Evolutionary conservation across 176 grass and related monocot species (phyloP).

Genomic region (Oryza glumipatula): DNA sequence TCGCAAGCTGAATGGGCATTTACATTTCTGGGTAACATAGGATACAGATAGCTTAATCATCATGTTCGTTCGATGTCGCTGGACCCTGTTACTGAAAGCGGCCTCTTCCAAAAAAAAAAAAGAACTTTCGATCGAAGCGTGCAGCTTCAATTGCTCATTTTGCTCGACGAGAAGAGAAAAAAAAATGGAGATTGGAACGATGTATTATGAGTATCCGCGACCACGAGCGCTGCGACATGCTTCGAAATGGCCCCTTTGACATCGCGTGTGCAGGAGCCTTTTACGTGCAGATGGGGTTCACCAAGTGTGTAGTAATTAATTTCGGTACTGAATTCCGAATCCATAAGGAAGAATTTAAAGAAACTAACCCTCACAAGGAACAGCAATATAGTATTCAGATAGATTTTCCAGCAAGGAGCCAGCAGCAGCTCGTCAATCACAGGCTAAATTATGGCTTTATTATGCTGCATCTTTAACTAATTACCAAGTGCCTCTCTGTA

Average conservation of each 20-base stretch:
- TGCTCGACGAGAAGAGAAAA: too few relatives aligned
- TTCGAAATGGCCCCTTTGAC: not conserved
- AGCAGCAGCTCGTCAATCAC: not conserved
- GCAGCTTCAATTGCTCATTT: not conserved
- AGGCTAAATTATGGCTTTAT: not conserved
- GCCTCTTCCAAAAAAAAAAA: not conserved
- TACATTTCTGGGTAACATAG: not conserved
- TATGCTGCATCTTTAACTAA: too few relatives aligned
- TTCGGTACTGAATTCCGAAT: not conserved
- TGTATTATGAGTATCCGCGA: too few relatives aligned
- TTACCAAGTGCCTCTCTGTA: too few relatives aligned
- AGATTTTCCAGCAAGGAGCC: not conserved
- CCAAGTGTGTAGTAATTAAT: not conserved
- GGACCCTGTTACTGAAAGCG: too few relatives aligned
- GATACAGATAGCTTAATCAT: not conserved
- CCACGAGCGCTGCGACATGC: too few relatives aligned
- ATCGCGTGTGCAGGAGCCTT: not conserved
- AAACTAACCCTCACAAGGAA: not conserved
- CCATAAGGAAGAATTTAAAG: not conserved
- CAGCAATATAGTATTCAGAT: not conserved
- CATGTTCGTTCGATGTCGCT: not conserved
- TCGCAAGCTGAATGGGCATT: not conserved
- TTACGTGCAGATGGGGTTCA: not conserved
- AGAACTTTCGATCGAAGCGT: not conserved
- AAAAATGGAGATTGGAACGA: too few relatives aligned